Base-by-base conservation (phyloP, 2,329 filamentous ascomycete genomes). In the Penicillium janthinellum region DNA sequence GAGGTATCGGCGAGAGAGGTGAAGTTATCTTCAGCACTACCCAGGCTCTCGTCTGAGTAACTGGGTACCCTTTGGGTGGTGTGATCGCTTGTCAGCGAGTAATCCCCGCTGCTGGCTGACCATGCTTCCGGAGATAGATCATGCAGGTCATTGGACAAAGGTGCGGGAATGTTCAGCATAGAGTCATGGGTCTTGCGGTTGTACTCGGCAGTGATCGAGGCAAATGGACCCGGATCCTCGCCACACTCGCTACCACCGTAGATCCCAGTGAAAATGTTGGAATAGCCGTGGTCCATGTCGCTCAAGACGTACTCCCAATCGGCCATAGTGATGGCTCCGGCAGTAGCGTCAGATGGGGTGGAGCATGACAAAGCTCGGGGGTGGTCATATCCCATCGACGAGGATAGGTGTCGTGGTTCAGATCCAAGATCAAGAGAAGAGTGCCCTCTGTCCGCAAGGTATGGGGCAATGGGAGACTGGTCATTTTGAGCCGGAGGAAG, bases 291-390 rank as follows among this genome's bases (percentile, higher is more conserved):
- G 67, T 96, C 92, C 73, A 96, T 87, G 22, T 88, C 89, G 4
- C 89, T 88, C 1, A 96, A 82, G 0, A 96, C 82, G 1, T 88
- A 86, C 73, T 96, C 92, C 92, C 92, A 96, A 67, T 95, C 91
- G 0, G 86, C 82, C 8, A 87, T 79, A 0, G 87, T 87, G 12
- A 88, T 82, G 2, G 67, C 63, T 3, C 70, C 67, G 5, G 56
- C 37, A 15, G 77, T 78, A 3, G 73, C 57, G 65, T 75, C 45
- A 66, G 74, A 69, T 66, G 70, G 69, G 71, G 84, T 77, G 75
- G 50, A 87, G 77, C 8, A 83, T 77, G 71, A 71, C 63, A 72
- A 64, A 11, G 63, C 60, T 38, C 64, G 68, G 38, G 60, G 54
- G 34, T 71, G 66, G 22, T 75, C 70, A n/a, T 70, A 67, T 20